Conservation (phyloP, 768 basidiomycete genomes). For the Russula sp. region DNA sequence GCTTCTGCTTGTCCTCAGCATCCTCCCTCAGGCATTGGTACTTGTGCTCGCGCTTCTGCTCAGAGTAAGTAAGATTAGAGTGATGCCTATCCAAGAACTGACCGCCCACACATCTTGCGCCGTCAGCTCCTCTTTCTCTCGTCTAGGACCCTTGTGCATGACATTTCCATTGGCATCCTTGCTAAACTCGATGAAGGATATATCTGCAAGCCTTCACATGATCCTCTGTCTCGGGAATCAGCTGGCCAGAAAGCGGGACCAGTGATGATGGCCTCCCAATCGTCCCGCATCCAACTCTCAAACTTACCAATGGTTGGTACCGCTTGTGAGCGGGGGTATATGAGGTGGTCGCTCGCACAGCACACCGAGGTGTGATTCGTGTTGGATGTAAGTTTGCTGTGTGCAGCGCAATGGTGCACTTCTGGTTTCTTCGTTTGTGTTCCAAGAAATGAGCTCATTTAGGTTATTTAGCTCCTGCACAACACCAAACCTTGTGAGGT, state of each 20-base stretch:
- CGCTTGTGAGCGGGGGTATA: conserved; percentile 72
- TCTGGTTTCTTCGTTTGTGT: background rate
- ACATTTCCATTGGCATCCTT: conserved; percentile 43
- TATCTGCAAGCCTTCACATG: conserved; percentile 71
- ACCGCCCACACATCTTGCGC: conserved; percentile 69
- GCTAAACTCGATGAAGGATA: conserved; percentile 71
- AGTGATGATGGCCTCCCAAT: conserved; percentile 34
- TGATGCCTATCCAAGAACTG: conserved; percentile 6
- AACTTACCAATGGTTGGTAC: conserved; percentile 99
- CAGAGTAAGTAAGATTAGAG: background rate
- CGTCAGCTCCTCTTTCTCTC: conserved; percentile 58
- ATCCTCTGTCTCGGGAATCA: conserved; percentile 77
- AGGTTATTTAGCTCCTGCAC: conserved; percentile 4
- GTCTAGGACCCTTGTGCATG: conserved; percentile 52
- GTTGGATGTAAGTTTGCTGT: conserved; percentile 81
- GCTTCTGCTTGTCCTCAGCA: conserved; percentile 46
- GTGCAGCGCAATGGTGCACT: conserved; percentile 62
- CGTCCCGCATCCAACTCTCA: conserved; percentile 52
- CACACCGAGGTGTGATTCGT: conserved; percentile 54
- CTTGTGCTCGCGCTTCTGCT: conserved; percentile 56
- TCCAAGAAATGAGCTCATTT: conserved; percentile 42
- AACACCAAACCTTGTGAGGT: conserved; percentile 72
- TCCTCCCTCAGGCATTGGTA: conserved; percentile 49
- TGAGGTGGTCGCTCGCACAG: conserved; percentile 61
- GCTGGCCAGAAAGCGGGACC: conserved; percentile 38